phyloP scores from a whole-genome alignment of 2,329 filamentous ascomycete genomes.

The Monosporascus ibericus region DNA sequence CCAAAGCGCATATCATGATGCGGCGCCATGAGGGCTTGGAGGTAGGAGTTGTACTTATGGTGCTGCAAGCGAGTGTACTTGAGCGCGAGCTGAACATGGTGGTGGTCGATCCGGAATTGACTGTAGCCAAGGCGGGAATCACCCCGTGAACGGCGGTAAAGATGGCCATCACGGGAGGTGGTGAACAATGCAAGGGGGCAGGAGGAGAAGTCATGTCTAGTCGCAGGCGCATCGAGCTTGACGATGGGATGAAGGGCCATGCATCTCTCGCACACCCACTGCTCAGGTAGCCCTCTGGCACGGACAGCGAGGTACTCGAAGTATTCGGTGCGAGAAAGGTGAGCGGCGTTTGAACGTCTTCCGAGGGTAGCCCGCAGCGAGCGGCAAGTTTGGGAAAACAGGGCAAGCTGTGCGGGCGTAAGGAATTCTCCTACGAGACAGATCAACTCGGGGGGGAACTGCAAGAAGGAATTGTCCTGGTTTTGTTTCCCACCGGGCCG shows the following conservation, averaged over 20 bases:
- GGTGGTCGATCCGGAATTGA: background rate
- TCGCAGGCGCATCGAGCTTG: background rate
- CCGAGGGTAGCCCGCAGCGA: background rate
- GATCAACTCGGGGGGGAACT: background rate
- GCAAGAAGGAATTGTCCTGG: background rate
- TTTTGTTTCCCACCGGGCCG: no score
- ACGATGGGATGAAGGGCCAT: slow-evolving; percentile 1
- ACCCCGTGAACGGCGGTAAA: no score
- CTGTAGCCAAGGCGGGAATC: background rate
- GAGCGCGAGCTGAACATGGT: slow-evolving; percentile 8
- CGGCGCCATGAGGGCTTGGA: background rate
- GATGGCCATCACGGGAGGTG: background rate
- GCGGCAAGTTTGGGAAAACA: slow-evolving; percentile 1
- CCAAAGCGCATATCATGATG: background rate
- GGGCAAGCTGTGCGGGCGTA: background rate
- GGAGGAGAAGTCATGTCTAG: background rate
- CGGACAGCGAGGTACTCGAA: slow-evolving; percentile 1
- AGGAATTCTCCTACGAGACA: background rate
- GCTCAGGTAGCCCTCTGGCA: slow-evolving; percentile 1
- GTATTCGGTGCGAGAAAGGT: background rate
- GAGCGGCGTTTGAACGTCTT: background rate
- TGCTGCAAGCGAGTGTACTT: slow-evolving; percentile 5
- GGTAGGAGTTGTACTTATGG: background rate
- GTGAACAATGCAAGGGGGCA: background rate
- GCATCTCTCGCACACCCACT: slow-evolving; percentile 6